Evolutionary conservation across 441 rosid species (phyloP), one percentile per base, ranked within the genome.

Genomic region (Breynia disticha): DNA sequence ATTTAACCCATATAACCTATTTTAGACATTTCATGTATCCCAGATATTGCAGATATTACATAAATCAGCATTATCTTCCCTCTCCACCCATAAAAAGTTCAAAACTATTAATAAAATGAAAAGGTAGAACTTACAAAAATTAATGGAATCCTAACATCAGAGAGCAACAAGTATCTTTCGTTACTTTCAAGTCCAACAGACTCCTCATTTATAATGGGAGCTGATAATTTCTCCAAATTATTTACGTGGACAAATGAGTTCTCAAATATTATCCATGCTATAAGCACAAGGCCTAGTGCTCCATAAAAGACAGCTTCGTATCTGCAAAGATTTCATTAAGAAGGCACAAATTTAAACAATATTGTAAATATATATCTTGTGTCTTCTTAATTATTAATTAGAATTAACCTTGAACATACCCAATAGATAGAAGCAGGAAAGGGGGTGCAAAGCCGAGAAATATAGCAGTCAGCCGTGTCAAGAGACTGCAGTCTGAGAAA

Each of bases 261-360:
- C 71, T 91, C 98, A 67, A 85, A 82, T 21, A 91, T 66, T 57
- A 87, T 80, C 98, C 96, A 91, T 49, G 90, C 81, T 82, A 85
- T 69, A 32, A 87, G 84, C 52, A 78, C 94, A 60, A 87, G 84
- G 54, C 74, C 76, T 56, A 91, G 84, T 47, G 90, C 94, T 66
- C 90, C 78, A 67, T 87, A 87, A 79, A 91, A 91, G 67, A 83
- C 83, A 62, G 95, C 96, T 85, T 91, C 98, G 45, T 91, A 91
- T 67, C 96, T 91, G 73, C 71, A 62, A 46, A 50, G 28, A 66
- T 68, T 68, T 62, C 46, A 56, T 45, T n/a, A n/a, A n/a, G 35
- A 49, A 62, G 62, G 60, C 67, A 22, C 39, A 14, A 16, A 7
- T 44, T 48, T n/a, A 48, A 52, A 48, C 41, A 41, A 46, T 52